A percentile compares a stretch with the other conserved stretches of the same genome.
phyloP scores from a whole-genome alignment of 2,329 filamentous ascomycete genomes.

The Moelleriella libera region DNA sequence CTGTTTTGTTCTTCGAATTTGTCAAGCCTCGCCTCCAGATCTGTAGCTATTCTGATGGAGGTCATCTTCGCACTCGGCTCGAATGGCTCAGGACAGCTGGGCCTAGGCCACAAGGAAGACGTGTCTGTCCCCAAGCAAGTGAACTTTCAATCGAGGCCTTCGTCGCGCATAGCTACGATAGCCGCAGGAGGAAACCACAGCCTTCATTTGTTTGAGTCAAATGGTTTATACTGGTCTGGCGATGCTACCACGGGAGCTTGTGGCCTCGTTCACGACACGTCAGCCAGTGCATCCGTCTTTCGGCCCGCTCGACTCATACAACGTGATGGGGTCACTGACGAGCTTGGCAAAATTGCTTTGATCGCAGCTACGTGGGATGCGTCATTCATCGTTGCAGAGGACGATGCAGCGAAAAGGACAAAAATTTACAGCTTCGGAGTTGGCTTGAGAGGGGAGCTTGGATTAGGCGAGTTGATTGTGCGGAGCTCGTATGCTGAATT shows the following conservation, averaged over 20 bases:
- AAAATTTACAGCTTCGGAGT: slow-evolving; percentile 50
- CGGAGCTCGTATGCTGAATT: slow-evolving; percentile 30
- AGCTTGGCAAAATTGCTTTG: slow-evolving; percentile 18
- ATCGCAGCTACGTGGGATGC: slow-evolving; percentile 70
- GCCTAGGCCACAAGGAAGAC: slow-evolving; percentile 57
- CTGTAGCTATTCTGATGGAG: slow-evolving; percentile 20
- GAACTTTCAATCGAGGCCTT: slow-evolving; percentile 32
- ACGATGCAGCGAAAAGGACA: slow-evolving; percentile 26
- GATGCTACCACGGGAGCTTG: slow-evolving; percentile 41
- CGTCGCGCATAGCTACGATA: slow-evolving; percentile 22
- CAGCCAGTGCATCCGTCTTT: slow-evolving; percentile 20
- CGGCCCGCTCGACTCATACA: slow-evolving; percentile 19
- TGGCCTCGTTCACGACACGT: slow-evolving; percentile 21
- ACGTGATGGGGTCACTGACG: slow-evolving; percentile 10
- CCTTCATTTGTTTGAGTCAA: slow-evolving; percentile 48
- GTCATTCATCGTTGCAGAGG: slow-evolving; percentile 43
- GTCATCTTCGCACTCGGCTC: slow-evolving; percentile 57
- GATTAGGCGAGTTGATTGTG: slow-evolving; percentile 40
- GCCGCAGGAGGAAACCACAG: slow-evolving; percentile 78
- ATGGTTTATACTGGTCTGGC: slow-evolving; percentile 52
- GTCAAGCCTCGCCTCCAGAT: too few relatives aligned
- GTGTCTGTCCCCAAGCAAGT: slow-evolving; percentile 51
- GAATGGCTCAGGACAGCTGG: slow-evolving; percentile 64
- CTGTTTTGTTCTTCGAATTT: too few relatives aligned
- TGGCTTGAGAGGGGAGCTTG: slow-evolving; percentile 60